Evolutionary conservation across 768 basidiomycete genomes (phyloP), one percentile per base, ranked within the genome.

Genomic region (Pholiota conissans): DNA sequence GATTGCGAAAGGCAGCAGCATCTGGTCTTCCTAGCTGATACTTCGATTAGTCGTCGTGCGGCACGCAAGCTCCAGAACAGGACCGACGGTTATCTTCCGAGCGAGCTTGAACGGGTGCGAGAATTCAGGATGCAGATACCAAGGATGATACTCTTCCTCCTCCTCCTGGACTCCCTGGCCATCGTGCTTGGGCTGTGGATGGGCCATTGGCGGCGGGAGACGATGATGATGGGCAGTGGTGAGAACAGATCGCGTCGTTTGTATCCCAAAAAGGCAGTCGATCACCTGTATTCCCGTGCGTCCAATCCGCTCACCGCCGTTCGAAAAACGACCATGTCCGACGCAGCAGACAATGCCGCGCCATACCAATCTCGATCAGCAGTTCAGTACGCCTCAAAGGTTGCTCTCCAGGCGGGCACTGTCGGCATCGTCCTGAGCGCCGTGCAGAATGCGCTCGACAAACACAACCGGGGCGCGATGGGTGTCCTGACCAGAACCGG

Each of bases 401-500:
- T 82, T 29, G 87, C 83, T 49, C 73, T 88, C n/a, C 87, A 90
- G 67, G 80, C 83, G 56, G 87, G 79, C 45, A 78, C 74, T 37
- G 79, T 90, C 52, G 89, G 89, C 20, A 79, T 85, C 57, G 81
- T 89, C 72, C 80, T 88, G 71, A 89, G 88, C 58, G 69, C 79
- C 11, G 66, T 83, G 30, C 92, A 93, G 75, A 95, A 92, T 81
- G 90, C 90, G 27, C 76, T 94, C 58, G 85, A 84, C 42, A 81
- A 75, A 61, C 94, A 93, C 74, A 82, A 84, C 37, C 79, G 80
- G 62, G 95, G 92, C 65, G 92, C 91, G 56, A 80, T 87, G 74
- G 95, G 95, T 64, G 85, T 97, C 72, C 69, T 95, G 64, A 93
- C 93, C 52, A 80, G 94, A 62, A 91, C 88, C 29, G 94, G 94